Evolutionary conservation across 352 stramenopile species (phyloP).

Genomic region (Phytophthora colocasiae): DNA sequence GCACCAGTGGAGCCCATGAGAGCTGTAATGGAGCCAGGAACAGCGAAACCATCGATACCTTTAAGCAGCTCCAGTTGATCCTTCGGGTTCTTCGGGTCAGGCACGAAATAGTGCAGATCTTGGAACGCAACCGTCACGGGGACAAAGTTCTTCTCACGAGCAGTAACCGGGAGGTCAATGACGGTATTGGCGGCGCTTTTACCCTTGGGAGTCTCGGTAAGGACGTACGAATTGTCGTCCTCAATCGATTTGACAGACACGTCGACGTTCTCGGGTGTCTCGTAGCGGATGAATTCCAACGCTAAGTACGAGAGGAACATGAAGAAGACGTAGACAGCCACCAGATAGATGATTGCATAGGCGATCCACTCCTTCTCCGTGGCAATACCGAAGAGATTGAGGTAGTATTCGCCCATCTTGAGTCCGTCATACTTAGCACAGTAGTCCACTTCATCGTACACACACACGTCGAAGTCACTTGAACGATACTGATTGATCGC

Average conservation of each 20-base stretch:
- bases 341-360: constrained; percentile 16
- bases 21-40: constrained; percentile 11
- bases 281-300: constrained; percentile 21
- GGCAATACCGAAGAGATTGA: constrained; percentile 11
- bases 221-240: constrained; percentile 12
- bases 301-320: constrained; percentile 22
- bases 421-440: constrained; percentile 16
- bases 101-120: constrained; percentile 26
- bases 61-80: constrained; percentile 41
- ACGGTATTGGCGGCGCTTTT: neutral
- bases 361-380: constrained; percentile 16
- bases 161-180: constrained; percentile 10
- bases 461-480: constrained; percentile 25
- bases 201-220: constrained; percentile 10
- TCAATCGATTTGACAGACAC: constrained; percentile 16
- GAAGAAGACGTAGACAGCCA: constrained; percentile 18
- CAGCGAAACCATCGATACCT: constrained; percentile 8
- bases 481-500: constrained; percentile 42
- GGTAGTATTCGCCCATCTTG: constrained; percentile 19
- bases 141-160: constrained; percentile 31
- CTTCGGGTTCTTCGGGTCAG: constrained; percentile 23
- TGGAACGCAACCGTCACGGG: constrained; percentile 43
- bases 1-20: constrained; percentile 10
- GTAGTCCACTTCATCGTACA: constrained; percentile 29
- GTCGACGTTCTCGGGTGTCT: constrained; percentile 12